Conservation (phyloP, 768 basidiomycete genomes). For the Tubosaeta sp. region DNA sequence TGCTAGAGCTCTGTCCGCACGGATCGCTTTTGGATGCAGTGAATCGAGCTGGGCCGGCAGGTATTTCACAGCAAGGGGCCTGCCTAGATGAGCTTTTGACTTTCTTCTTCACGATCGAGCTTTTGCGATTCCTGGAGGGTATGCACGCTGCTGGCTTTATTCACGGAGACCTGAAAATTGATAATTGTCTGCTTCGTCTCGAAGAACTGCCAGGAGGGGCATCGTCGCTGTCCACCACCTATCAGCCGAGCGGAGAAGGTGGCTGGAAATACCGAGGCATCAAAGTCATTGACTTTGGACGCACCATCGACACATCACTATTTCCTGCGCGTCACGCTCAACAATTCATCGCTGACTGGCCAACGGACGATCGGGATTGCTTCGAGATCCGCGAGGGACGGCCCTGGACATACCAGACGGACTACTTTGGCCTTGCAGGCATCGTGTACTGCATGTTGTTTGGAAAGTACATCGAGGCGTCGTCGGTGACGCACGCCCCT, state of each 20-base stretch:
- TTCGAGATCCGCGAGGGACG: conserved; percentile 78
- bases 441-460: conserved; percentile 96
- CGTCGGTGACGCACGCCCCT: conserved; percentile 41
- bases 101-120: conserved; percentile 92
- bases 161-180: conserved; percentile 98
- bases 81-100: conserved; percentile 91
- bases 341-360: conserved; percentile 83
- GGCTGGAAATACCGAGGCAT: conserved; percentile 90
- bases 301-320: conserved; percentile 79
- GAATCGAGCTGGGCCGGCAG: conserved; percentile 73
- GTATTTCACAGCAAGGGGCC: conserved; percentile 74
- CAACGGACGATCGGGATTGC: conserved; percentile 87
- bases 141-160: conserved; percentile 84
- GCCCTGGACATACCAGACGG: conserved; percentile 93
- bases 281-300: conserved; percentile 96
- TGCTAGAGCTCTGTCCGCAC: conserved; percentile 85
- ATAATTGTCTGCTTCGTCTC: conserved; percentile 94
- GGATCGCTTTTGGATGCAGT: conserved; percentile 91
- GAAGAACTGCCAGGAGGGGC: conserved; percentile 73
- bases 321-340: conserved; percentile 68
- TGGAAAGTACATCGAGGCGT: conserved; percentile 89
- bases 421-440: conserved; percentile 94
- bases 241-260: conserved; percentile 70
- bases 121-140: conserved; percentile 75
- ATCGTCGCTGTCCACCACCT: conserved; percentile 68